Evolutionary conservation across 768 basidiomycete genomes (phyloP).

Genomic region (Naganishia kalamii): DNA sequence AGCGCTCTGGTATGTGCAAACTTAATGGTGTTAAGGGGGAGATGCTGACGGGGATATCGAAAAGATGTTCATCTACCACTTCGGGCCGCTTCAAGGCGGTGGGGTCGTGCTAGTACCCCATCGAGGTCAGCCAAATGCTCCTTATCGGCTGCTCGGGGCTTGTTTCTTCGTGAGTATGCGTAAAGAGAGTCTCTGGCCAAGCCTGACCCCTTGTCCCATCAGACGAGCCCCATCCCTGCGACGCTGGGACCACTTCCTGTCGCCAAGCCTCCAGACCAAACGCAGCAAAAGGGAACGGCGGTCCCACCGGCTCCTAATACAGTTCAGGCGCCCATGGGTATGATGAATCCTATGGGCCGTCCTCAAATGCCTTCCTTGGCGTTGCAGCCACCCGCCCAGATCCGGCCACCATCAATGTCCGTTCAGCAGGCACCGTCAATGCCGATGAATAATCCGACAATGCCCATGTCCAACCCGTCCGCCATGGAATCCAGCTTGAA

Average conservation of each 20-base stretch:
- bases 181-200: neutral
- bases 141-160: constrained; percentile 10
- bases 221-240: constrained; percentile 6
- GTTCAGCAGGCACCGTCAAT: neutral
- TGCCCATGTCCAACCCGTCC: neutral
- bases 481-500: neutral
- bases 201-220: neutral
- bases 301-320: neutral
- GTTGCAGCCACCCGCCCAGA: constrained; percentile 1
- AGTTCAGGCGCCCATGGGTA: neutral
- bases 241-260: constrained; percentile 4
- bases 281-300: neutral
- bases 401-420: neutral
- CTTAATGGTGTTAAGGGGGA: neutral
- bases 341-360: neutral
- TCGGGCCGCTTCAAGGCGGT: neutral
- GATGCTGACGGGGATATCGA: neutral
- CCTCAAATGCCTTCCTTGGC: neutral
- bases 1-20: constrained; percentile 3
- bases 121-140: neutral
- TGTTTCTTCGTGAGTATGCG: constrained; percentile 20
- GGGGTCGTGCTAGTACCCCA: constrained; percentile 16
- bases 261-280: neutral
- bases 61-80: constrained; percentile 23
- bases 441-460: neutral